phyloP scores from a whole-genome alignment of 192 early-diverging fungal species.

The Coemansia sp. region DNA sequence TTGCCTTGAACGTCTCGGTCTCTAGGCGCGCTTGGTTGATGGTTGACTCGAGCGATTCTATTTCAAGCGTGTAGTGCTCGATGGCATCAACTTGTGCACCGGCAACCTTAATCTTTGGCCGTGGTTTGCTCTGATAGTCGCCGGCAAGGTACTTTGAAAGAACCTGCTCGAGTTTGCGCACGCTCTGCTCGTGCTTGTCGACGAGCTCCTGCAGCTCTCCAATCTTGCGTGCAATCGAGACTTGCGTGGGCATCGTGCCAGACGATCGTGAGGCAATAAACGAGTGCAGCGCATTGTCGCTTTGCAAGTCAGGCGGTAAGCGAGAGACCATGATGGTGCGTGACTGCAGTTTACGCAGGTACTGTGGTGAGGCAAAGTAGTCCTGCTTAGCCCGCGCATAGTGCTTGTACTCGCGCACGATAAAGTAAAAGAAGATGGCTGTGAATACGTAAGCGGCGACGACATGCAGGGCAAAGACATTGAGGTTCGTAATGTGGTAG shows the following conservation, averaged over 20 bases:
- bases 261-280: slow-evolving; percentile 52
- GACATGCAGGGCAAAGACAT: slow-evolving; percentile 65
- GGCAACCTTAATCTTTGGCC: slow-evolving; percentile 45
- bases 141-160: slow-evolving; percentile 56
- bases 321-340: slow-evolving; percentile 67
- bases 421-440: slow-evolving; percentile 50
- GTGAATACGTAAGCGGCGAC: slow-evolving; percentile 61
- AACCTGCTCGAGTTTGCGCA: slow-evolving; percentile 63
- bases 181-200: slow-evolving; percentile 60
- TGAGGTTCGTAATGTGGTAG: slow-evolving; percentile 48
- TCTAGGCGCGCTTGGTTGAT: slow-evolving; percentile 55
- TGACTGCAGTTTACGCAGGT: slow-evolving; percentile 62
- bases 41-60: slow-evolving; percentile 55
- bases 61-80: slow-evolving; percentile 64
- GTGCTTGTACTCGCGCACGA: slow-evolving; percentile 54
- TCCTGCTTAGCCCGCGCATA: slow-evolving; percentile 55
- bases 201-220: slow-evolving; percentile 64
- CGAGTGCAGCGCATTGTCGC: slow-evolving; percentile 52
- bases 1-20: slow-evolving; percentile 52
- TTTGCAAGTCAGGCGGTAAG: slow-evolving; percentile 58
- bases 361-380: slow-evolving; percentile 60
- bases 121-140: slow-evolving; percentile 26
- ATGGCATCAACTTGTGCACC: slow-evolving; percentile 64
- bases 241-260: slow-evolving; percentile 53
- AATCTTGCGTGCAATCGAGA: slow-evolving; percentile 64